Percentiles rank a stretch among this genome's conserved stretches.
These are phyloP conservation scores for Arthrocladium fulminans DNA, from an alignment of 2,329 filamentous ascomycete genomes.

Conservation along the genomic window DNA sequence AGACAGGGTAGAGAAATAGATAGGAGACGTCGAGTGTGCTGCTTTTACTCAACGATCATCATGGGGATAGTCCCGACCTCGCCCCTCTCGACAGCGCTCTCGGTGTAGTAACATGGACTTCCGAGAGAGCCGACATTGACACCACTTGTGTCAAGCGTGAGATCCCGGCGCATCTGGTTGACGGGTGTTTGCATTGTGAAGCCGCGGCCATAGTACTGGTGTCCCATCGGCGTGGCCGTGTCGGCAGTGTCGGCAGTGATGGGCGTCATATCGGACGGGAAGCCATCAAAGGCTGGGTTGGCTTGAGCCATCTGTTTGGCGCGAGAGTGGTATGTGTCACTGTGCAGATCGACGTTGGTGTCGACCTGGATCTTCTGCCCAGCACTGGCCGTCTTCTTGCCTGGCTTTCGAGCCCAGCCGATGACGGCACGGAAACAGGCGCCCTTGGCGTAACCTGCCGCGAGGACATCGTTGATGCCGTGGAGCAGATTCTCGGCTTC, in stretches of 20 bases:
- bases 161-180: not conserved
- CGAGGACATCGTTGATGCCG: constrained; percentile 49
- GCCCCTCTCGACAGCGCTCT: constrained; percentile 8
- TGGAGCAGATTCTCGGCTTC: constrained; percentile 41
- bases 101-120: constrained; percentile 3
- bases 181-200: not conserved
- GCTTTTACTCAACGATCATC: constrained; percentile 6
- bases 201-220: constrained; percentile 2
- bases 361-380: not conserved
- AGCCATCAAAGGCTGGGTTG: not conserved
- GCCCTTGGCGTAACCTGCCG: constrained; percentile 50
- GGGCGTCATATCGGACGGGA: not conserved
- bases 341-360: not conserved
- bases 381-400: not conserved
- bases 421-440: constrained; percentile 53
- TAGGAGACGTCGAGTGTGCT: not conserved
- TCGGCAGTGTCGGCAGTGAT: not conserved
- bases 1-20: not conserved
- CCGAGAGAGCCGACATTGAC: not conserved
- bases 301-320: not conserved
- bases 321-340: not conserved
- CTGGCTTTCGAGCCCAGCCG: constrained; percentile 50
- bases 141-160: constrained; percentile 6
- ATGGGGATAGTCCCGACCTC: constrained; percentile 9
- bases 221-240: not conserved